Evolutionary conservation across 805 yeast genomes (phyloP), one percentile per base, ranked within the genome.

Genomic region (Kodamaea kaohsiungensis): DNA sequence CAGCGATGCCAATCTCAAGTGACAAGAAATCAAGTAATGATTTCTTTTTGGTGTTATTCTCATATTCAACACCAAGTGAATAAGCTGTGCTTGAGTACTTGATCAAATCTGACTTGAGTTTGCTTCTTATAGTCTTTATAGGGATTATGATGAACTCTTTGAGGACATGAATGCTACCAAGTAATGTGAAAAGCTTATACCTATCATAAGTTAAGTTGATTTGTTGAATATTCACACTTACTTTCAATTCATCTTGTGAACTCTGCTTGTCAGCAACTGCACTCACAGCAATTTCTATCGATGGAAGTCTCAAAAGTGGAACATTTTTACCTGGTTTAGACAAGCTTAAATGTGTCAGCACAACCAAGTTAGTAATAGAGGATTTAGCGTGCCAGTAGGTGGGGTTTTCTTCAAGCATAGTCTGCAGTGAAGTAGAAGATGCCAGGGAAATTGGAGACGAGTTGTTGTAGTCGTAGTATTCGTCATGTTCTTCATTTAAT

Each of bases 141-240:
- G 79, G 80, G 17, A 52, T 56, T 4, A 72, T 15, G 1, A 75
- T 51, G 33, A 68, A 64, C 53, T 71, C 70, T 27, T 60, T 61
- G 18, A 75, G 49, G 19, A 73, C 46, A 45, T 72, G 69, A 1
- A 71, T 51, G 42, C 73, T 58, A 2, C 80, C 78, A 19, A 76
- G 52, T 0, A 70, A 43, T 1, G 67, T 64, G 53, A 72, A 71
- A 13, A 69, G 33, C 49, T 70, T 69, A 51, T 64, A 69, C n/a
- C 65, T 61, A 55, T 74, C 76, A 30, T 67, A 58, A 13, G 49
- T 46, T 5, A 63, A 60, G 7, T 43, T 12, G 19, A 46, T 16
- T 22, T 15, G 39, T 7, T 39, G 19, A 45, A 48, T 46, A 9
- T n/a, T 30, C 27, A 48, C 40, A 7, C 25, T 13, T 7, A 45